Evolutionary conservation across 2,329 filamentous ascomycete species (phyloP), one percentile per base, ranked within the genome.

Genomic region (Pseudogymnoascus sp.): DNA sequence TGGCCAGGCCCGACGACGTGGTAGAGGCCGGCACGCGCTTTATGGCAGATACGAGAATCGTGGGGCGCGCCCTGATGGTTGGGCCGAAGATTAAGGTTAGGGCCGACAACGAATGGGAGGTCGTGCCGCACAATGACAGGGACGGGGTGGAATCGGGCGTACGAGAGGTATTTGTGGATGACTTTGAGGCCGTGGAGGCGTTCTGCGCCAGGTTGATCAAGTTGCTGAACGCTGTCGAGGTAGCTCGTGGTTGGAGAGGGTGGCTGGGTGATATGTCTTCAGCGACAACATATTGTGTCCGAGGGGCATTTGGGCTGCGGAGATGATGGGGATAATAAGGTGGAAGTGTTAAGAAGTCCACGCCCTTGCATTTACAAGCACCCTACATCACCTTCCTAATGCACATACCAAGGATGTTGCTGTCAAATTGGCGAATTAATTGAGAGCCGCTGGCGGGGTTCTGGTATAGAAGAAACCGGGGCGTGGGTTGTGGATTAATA

Each of bases 1-100:
- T 80, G 64, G 83, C 80, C 1, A 75, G 76, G 41, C 71, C 67
- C 79, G 37, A 78, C 33, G 83, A 88, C 67, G 86, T 88, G 1
- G 77, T 88, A 2, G 82, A 87, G 63, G 85, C 84, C 3, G 83
- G 76, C 0, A 87, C 83, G 14, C 76, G 85, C 43, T 75, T 89
- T 35, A 77, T 85, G 50, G 82, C 84, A 0, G 83, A 87, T 67
- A 77, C 79, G 37, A 70, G 72, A 30, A 78, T 88, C 53, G 73
- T 78, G 7, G 85, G 86, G 2, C 75, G 85, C 61, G 78, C 79
- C 3, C 72, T 89, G 58, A 75, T 78, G 30, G 75, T 88, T 47
- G 83, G 82, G 0, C 84, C 85, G 6, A 81, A 78, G 60, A 71
- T 84, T 47, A 73, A 76, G 66, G 70, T 82, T 37, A 71, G 75